Percentiles rank a stretch among this genome's conserved stretches.
phyloP scores from a whole-genome alignment of 179 eudicot species.

The Amaranthus tricolor region DNA sequence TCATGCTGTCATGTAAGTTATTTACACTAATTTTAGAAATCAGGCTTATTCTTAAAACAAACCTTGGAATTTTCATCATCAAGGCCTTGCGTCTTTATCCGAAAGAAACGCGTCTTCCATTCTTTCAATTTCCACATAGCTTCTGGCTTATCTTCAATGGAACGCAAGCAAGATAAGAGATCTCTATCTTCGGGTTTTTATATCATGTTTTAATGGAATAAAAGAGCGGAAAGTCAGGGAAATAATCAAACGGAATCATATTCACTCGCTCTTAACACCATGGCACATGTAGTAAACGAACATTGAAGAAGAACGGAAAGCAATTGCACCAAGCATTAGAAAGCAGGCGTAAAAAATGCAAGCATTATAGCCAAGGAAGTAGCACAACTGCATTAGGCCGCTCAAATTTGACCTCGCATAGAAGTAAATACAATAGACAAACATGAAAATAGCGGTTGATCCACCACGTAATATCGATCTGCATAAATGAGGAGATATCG shows the following conservation, averaged over 20 bases:
- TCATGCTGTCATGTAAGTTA: background rate
- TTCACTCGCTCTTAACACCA: slow-evolving; percentile 61
- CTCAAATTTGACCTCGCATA: slow-evolving; percentile 59
- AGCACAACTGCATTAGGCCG: slow-evolving; percentile 58
- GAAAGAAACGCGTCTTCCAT: background rate
- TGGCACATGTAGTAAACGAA: slow-evolving; percentile 47
- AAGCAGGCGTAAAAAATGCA: slow-evolving; percentile 67
- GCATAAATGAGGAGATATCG: slow-evolving; percentile 24
- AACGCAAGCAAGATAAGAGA: background rate
- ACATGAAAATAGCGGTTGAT: slow-evolving; percentile 61
- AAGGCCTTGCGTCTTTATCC: slow-evolving; percentile 7
- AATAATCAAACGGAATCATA: background rate
- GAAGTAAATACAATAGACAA: slow-evolving; percentile 46
- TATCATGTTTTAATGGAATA: background rate
- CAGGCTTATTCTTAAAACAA: slow-evolving; percentile 9
- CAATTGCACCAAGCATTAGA: slow-evolving; percentile 61
- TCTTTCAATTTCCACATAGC: background rate
- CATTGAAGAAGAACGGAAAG: slow-evolving; percentile 52
- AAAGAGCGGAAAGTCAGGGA: background rate
- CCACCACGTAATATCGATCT: slow-evolving; percentile 75
- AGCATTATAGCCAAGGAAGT: slow-evolving; percentile 57
- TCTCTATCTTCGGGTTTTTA: background rate
- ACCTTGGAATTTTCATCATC: slow-evolving; percentile 21
- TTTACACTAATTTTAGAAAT: background rate
- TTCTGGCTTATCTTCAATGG: background rate